A percentile compares a stretch with the other conserved stretches of the same genome.
These are phyloP conservation scores for Panicum miliaceum DNA, from an alignment of 176 grass and related monocot genomes.

Conservation along the genomic window DNA sequence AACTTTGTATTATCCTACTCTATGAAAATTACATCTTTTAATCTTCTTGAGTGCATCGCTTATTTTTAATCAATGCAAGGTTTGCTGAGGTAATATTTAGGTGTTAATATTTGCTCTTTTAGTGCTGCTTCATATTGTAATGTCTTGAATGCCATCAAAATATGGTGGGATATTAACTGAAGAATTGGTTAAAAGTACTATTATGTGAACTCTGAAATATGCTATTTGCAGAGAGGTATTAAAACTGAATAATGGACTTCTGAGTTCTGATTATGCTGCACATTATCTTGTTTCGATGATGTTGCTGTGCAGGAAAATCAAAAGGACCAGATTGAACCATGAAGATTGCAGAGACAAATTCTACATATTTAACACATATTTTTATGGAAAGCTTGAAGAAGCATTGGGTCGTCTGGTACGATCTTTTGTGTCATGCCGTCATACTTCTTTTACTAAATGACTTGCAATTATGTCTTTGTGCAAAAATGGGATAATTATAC, in stretches of 20 bases:
- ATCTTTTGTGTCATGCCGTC: slow-evolving; percentile 31
- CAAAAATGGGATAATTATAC: slow-evolving; percentile 10
- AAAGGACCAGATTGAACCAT: slow-evolving; percentile 43
- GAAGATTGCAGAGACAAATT: slow-evolving; percentile 52
- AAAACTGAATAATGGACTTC: not conserved
- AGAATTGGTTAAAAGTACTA: slow-evolving; percentile 22
- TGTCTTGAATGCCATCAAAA: not conserved
- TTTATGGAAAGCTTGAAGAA: slow-evolving; percentile 86
- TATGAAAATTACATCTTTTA: not conserved
- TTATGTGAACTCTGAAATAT: slow-evolving; percentile 9
- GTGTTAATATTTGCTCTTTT: not conserved
- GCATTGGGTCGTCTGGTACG: slow-evolving; percentile 55
- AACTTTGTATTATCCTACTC: slow-evolving; percentile 20
- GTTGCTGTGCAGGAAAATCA: slow-evolving; percentile 64
- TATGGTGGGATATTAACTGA: slow-evolving; percentile 5
- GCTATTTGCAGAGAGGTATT: not conserved
- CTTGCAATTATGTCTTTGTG: slow-evolving; percentile 11
- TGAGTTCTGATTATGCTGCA: slow-evolving; percentile 11
- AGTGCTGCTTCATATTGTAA: slow-evolving; percentile 15
- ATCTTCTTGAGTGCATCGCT: not conserved
- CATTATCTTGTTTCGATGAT: slow-evolving; percentile 20
- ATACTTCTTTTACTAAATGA: slow-evolving; percentile 32
- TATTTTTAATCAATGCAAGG: not conserved
- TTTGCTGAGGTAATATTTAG: slow-evolving; percentile 18
- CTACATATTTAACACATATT: slow-evolving; percentile 93